Percentiles rank a stretch among this genome's conserved stretches.
Conservation (phyloP, 169 alveolate species). For the Plasmodium inui region DNA sequence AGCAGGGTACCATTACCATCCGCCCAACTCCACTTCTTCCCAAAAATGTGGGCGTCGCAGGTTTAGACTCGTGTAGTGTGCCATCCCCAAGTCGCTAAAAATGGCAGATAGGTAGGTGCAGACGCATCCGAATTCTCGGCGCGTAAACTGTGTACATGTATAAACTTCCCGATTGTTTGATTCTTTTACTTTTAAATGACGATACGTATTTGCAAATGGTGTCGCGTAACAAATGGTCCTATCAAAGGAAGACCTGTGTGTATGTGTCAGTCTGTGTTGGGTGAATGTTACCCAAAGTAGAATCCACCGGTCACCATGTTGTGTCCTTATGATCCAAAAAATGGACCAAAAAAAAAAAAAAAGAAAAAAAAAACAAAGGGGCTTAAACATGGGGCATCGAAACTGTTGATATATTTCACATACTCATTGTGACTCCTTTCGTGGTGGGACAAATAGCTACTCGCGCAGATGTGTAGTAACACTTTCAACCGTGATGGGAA, state of each 20-base stretch:
- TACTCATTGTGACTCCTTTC: not conserved
- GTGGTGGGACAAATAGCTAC: not conserved
- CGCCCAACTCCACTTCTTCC: not conserved
- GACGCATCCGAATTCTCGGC: not conserved
- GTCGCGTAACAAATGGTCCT: not conserved
- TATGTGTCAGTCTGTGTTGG: not conserved
- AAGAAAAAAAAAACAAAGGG: not conserved
- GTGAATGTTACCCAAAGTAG: not conserved
- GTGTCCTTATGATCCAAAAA: not conserved
- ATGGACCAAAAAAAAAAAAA: not conserved
- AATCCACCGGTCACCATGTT: not conserved
- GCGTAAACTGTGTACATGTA: not conserved
- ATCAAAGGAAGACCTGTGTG: not conserved
- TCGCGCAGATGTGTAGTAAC: not conserved
- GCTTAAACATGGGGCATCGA: not conserved
- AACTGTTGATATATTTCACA: not conserved
- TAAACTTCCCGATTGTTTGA: not conserved
- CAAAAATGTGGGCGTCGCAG: not conserved
- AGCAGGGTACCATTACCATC: not conserved
- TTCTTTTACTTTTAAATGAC: not conserved
- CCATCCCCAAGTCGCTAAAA: not conserved
- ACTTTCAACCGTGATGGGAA: not conserved
- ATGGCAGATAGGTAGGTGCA: not conserved
- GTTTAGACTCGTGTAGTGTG: no score
- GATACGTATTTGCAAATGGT: not conserved